These are phyloP conservation scores for Emericellopsis cladophorae DNA, from an alignment of 2,329 filamentous ascomycete genomes.

Conservation along the genomic window DNA sequence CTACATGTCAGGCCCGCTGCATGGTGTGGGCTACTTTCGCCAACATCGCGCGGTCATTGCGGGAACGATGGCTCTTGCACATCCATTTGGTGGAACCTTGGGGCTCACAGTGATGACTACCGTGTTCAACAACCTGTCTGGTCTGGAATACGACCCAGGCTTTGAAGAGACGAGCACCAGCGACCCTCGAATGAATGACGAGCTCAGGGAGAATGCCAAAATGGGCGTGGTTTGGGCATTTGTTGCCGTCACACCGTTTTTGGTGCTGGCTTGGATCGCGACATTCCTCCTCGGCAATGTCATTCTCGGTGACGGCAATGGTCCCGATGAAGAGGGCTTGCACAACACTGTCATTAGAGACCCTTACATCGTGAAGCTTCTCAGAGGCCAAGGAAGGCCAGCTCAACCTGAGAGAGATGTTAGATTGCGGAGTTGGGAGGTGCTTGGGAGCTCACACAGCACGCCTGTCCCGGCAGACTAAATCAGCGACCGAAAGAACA, in stretches of 20 bases:
- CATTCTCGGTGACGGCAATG: slow-evolving; percentile 12
- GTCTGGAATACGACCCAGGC: slow-evolving; percentile 10
- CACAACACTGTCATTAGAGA: slow-evolving; percentile 14
- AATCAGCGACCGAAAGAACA: too few species aligned
- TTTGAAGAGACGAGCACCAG: slow-evolving; percentile 10
- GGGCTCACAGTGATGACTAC: slow-evolving; percentile 55
- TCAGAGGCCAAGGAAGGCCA: slow-evolving; percentile 4
- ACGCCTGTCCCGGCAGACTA: too few species aligned
- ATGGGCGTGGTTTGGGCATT: slow-evolving; percentile 55
- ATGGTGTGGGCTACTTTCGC: slow-evolving; percentile 50
- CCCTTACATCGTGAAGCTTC: slow-evolving; percentile 13
- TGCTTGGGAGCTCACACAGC: not conserved
- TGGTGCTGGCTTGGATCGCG: slow-evolving; percentile 22
- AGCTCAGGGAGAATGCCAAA: slow-evolving; percentile 14
- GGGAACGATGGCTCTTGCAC: slow-evolving; percentile 44
- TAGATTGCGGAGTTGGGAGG: slow-evolving; percentile 5
- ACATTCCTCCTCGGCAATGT: slow-evolving; percentile 17
- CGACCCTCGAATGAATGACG: slow-evolving; percentile 2
- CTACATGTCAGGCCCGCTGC: slow-evolving; percentile 52
- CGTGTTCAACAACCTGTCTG: slow-evolving; percentile 50
- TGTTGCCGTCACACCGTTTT: slow-evolving; percentile 46
- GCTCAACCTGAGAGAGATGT: slow-evolving; percentile 5
- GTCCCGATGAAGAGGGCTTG: slow-evolving; percentile 11
- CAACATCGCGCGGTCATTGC: slow-evolving; percentile 43
- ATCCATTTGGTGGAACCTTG: slow-evolving; percentile 52